Base-by-base conservation (phyloP, 2,329 filamentous ascomycete species). In the Elsinoe perseae region DNA sequence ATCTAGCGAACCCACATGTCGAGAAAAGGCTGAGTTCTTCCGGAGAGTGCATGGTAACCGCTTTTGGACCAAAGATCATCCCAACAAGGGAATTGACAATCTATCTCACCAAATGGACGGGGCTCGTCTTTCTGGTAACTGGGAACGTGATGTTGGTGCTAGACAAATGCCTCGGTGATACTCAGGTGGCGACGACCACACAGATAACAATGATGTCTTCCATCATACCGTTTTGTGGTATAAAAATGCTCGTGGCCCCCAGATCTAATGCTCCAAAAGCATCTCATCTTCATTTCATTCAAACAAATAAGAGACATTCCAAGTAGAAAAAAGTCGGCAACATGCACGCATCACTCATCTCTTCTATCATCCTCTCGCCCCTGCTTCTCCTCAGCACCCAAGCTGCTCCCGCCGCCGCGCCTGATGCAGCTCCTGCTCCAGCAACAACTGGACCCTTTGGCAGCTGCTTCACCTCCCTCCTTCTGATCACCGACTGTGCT, bases 401-500 rank as follows among this genome's bases (percentile, higher is more conserved):
- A 18, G 40, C 40, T 12, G 40, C 40, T 25, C 40, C 40, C 14
- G 40, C 38, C 21, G 38, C 38, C 18, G 8, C 5, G 16, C 38
- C 38, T 12, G 38, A 42, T 16, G 18, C 38, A 42, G n/a, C 23
- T 12, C 20, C 40, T 21, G 18, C 18, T 12, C 20, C 40, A 14
- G 23, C 18, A 8, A n/a, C 48, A 4, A 3, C 16, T 20, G 48
- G 48, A 2, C 14, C 48, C 28, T 38, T 38, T 16, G 48, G 48
- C 48, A 52, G 48, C 30, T 52, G 48, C 30, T 52, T 52, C 18
- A 30, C 30, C 48, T 36, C 28, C 9, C 28, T 38, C 18, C 48
- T 52, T 20, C 48, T 52, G n/a, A 52, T 52, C 30, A 28, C 48
- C 32, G 48, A 52, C 30, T 52, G 48, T n/a, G 48, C 48, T 14